phyloP scores from a whole-genome alignment of 2,329 filamentous ascomycete genomes.

The Cytospora chrysosperma region DNA sequence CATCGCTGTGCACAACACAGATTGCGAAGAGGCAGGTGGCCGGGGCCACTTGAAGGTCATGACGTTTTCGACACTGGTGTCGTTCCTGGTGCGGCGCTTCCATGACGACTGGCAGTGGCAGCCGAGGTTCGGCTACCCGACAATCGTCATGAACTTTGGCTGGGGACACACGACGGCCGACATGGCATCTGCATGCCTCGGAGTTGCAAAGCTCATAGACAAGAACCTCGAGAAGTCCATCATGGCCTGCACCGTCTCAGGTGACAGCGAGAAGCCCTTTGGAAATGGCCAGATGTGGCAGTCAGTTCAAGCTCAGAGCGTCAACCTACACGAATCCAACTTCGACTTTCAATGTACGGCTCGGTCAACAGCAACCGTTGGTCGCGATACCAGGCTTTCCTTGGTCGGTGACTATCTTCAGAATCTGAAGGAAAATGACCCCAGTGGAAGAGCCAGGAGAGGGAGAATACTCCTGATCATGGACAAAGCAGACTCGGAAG shows the following conservation, averaged over 20 bases:
- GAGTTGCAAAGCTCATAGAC: background rate
- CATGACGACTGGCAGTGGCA: background rate
- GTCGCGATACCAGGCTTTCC: background rate
- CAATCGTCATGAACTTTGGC: constrained; percentile 1
- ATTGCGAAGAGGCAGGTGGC: background rate
- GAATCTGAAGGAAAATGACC: background rate
- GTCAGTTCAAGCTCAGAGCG: background rate
- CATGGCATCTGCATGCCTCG: background rate
- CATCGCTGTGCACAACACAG: background rate
- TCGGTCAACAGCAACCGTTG: background rate
- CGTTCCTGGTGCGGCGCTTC: background rate
- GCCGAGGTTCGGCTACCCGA: background rate
- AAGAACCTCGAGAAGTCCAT: background rate
- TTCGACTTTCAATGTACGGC: no score
- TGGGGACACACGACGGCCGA: background rate
- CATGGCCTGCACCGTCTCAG: background rate
- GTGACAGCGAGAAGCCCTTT: background rate
- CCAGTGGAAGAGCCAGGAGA: background rate
- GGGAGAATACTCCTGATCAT: background rate
- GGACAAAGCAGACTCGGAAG: background rate
- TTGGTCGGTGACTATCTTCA: background rate
- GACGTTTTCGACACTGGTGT: background rate
- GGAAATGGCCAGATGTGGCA: background rate
- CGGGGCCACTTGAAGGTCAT: background rate
- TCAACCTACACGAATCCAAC: no score